phyloP scores from a whole-genome alignment of 352 stramenopile species.

The Stramenopiles sp. region DNA sequence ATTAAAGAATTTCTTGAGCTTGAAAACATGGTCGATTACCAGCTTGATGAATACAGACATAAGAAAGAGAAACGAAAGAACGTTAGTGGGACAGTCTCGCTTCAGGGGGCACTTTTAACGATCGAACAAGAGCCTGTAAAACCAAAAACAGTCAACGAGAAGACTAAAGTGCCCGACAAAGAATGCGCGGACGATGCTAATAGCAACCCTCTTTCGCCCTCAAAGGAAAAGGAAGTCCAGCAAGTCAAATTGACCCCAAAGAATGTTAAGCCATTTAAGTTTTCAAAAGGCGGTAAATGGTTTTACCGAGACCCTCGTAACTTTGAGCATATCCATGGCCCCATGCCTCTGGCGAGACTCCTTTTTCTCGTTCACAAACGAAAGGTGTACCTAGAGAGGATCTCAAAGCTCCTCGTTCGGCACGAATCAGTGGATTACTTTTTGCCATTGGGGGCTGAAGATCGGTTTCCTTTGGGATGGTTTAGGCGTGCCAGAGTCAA shows the following conservation, averaged over 20 bases:
- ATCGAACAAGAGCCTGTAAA: neutral
- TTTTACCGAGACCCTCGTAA: neutral
- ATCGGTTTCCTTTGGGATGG: constrained; percentile 7
- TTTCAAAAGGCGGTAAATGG: constrained; percentile 10
- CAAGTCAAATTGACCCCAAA: neutral
- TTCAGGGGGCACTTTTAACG: neutral
- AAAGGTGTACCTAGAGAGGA: neutral
- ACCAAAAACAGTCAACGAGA: no score
- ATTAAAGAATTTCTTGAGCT: neutral
- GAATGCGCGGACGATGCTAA: no score
- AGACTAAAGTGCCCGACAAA: no score
- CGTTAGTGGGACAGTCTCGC: neutral
- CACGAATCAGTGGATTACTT: neutral
- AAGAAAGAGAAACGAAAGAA: neutral
- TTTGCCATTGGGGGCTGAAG: neutral
- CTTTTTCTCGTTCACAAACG: neutral
- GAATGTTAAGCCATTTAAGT: no score
- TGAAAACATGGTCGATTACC: neutral
- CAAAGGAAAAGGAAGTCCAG: neutral
- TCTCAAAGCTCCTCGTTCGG: neutral
- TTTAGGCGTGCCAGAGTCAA: neutral
- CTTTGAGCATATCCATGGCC: neutral
- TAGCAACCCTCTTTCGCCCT: no score
- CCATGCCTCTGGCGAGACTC: neutral
- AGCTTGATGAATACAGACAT: neutral